A percentile compares a stretch with the other conserved stretches of the same genome.
phyloP scores from a whole-genome alignment of 2,329 filamentous ascomycete species.

The Fusarium clavum region DNA sequence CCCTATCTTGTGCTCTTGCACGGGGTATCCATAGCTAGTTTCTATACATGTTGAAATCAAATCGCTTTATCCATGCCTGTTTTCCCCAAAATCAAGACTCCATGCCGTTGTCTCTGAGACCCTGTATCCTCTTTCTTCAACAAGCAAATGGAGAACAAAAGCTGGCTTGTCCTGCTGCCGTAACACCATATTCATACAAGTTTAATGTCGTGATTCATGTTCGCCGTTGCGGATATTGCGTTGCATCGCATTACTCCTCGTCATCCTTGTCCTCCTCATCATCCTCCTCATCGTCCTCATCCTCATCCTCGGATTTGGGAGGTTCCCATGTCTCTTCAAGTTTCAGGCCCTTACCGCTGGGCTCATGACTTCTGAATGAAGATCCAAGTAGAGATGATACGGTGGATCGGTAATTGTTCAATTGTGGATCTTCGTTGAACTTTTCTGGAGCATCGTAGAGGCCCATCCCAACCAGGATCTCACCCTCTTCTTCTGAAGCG shows the following conservation, averaged over 20 bases:
- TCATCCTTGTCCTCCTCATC: constrained; percentile 37
- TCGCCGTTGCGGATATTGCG: constrained; percentile 2
- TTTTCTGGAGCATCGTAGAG: constrained; percentile 80
- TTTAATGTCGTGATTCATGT: constrained; percentile 37
- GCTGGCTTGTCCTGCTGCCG: constrained; percentile 12
- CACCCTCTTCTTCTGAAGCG: constrained; percentile 67
- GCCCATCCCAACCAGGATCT: constrained; percentile 84
- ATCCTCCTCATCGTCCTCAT: constrained; percentile 58
- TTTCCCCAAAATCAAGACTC: constrained; percentile 28
- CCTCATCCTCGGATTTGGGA: constrained; percentile 71
- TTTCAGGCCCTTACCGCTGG: constrained; percentile 79
- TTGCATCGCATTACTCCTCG: constrained; percentile 44
- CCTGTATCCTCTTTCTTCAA: constrained; percentile 6
- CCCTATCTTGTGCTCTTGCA: constrained; percentile 30
- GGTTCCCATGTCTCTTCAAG: constrained; percentile 84
- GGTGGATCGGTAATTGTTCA: constrained; percentile 67
- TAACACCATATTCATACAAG: constrained; percentile 36
- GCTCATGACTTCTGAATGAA: constrained; percentile 57
- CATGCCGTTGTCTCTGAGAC: constrained; percentile 17
- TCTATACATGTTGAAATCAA: constrained; percentile 32
- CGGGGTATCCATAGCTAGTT: constrained; percentile 42
- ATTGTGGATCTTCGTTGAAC: constrained; percentile 59
- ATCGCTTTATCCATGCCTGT: constrained; percentile 20
- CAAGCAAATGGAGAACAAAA: background rate
- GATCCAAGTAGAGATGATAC: constrained; percentile 67